A percentile compares a stretch with the other conserved stretches of the same genome.
Evolutionary conservation across 169 alveolate genomes (phyloP).

Genomic region (Toxoplasma gondii): DNA sequence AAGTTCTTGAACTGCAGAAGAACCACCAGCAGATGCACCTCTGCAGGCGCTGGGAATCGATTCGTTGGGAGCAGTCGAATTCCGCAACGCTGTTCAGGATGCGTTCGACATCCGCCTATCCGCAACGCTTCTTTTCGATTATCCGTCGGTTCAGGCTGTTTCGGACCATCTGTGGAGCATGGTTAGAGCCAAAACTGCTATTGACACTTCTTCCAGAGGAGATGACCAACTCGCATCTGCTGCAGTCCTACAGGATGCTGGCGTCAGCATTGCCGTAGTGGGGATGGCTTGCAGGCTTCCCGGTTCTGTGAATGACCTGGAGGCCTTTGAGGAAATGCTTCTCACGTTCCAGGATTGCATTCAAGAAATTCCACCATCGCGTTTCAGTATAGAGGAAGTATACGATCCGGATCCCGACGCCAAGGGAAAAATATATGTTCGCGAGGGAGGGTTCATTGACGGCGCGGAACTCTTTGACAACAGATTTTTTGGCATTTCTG

Average conservation of each 20-base stretch:
- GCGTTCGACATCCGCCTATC: conserved; percentile 70
- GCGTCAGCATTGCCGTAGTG: conserved; percentile 47
- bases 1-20: neutral
- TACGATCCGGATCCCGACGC: conserved; percentile 78
- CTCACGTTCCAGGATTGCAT: neutral
- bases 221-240: conserved; percentile 60
- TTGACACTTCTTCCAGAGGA: conserved; percentile 55
- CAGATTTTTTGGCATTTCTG: conserved; percentile 69
- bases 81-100: conserved; percentile 71
- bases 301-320: neutral
- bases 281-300: conserved; percentile 47
- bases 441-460: conserved; percentile 63
- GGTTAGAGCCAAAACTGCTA: neutral
- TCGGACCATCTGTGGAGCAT: conserved; percentile 71
- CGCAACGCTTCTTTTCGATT: conserved; percentile 74
- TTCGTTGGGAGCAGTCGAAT: conserved; percentile 78
- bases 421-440: conserved; percentile 72
- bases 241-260: conserved; percentile 11
- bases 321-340: neutral
- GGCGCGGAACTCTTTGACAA: conserved; percentile 69
- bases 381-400: conserved; percentile 69
- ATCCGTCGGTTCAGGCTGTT: conserved; percentile 75
- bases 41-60: conserved; percentile 78
- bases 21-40: conserved; percentile 57
- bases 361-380: neutral